A percentile compares a stretch with the other conserved stretches of the same genome.
Evolutionary conservation across 2,329 filamentous ascomycete genomes (phyloP).

Genomic region (Intubia oerlemansii): DNA sequence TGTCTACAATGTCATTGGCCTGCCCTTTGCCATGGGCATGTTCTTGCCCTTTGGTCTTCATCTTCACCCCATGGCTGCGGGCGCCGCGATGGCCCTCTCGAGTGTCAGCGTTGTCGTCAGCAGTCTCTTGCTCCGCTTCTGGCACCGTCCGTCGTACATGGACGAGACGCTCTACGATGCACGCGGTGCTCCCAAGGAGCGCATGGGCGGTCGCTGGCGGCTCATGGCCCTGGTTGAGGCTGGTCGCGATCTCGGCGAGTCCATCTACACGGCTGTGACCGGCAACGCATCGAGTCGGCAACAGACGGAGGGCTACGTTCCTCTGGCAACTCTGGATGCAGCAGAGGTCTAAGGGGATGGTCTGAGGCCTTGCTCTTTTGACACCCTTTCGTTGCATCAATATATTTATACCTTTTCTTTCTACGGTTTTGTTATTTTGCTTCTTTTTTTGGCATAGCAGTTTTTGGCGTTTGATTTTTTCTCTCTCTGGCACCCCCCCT

Average conservation of each 20-base stretch:
- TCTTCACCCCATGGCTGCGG: constrained; percentile 84
- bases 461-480: not conserved
- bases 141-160: constrained; percentile 76
- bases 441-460: not conserved
- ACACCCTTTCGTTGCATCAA: too few relatives aligned
- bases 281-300: constrained; percentile 12
- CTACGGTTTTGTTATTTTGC: not conserved
- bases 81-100: constrained; percentile 79
- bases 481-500: not conserved
- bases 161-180: constrained; percentile 43
- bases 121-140: constrained; percentile 67
- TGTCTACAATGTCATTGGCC: constrained; percentile 72
- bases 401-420: not conserved
- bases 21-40: constrained; percentile 93
- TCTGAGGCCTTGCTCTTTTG: too few relatives aligned
- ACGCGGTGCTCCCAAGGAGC: constrained; percentile 19
- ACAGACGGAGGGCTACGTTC: constrained; percentile 36
- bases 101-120: constrained; percentile 79
- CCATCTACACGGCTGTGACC: constrained; percentile 14
- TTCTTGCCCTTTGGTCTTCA: constrained; percentile 78
- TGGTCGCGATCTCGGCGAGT: constrained; percentile 15
- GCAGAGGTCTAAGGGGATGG: too few relatives aligned
- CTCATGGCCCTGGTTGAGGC: constrained; percentile 17
- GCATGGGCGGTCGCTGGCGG: constrained; percentile 20
- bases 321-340: constrained; percentile 28